These are phyloP conservation scores for Phytophthora pini DNA, from an alignment of 352 stramenopile genomes.

Conservation along the genomic window DNA sequence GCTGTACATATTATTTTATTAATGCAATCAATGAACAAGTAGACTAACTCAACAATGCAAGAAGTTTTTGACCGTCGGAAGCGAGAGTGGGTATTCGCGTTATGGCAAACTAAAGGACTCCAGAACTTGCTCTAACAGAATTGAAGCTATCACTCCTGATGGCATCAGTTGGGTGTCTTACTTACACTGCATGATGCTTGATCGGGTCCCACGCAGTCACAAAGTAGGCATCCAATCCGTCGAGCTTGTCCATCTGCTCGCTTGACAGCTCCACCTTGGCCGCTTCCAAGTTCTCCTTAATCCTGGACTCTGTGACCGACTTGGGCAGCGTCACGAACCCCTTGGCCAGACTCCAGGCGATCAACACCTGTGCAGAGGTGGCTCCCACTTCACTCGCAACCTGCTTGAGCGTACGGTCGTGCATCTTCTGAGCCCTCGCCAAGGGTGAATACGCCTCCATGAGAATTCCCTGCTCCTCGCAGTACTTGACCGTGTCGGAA, in stretches of 20 bases:
- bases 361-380: conserved; percentile 57
- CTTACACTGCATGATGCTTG: conserved; percentile 49
- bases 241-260: conserved; percentile 49
- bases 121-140: no score
- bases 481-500: conserved; percentile 70
- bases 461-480: conserved; percentile 49
- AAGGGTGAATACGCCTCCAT: conserved; percentile 68
- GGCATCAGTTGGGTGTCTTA: no score
- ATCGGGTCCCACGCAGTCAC: conserved; percentile 65
- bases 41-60: neutral
- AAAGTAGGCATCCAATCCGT: conserved; percentile 57
- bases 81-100: no score
- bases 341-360: conserved; percentile 59
- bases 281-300: conserved; percentile 62
- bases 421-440: conserved; percentile 49
- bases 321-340: conserved; percentile 72
- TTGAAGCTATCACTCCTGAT: no score
- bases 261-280: conserved; percentile 40
- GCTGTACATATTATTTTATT: conserved; percentile 13
- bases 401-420: conserved; percentile 39
- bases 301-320: conserved; percentile 61
- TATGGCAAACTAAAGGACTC: no score
- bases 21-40: conserved; percentile 18
- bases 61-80: no score
- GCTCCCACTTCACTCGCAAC: conserved; percentile 49